Percentiles rank a stretch among this genome's conserved stretches.
These are phyloP conservation scores for Globisporangium polare DNA, from an alignment of 352 stramenopile genomes.

Conservation along the genomic window DNA sequence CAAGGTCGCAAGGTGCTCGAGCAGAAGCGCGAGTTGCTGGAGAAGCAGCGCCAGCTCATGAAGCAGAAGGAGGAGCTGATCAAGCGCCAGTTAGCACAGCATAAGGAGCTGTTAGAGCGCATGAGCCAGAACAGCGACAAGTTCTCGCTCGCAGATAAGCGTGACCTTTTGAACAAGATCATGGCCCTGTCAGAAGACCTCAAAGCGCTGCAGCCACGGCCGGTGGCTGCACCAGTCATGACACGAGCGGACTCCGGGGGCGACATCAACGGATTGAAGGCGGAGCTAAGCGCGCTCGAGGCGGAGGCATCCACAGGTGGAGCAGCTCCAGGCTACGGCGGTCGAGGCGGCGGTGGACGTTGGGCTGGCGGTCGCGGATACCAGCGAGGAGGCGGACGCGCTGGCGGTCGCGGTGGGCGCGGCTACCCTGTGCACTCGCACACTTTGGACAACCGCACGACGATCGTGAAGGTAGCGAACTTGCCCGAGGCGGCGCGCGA, in stretches of 20 bases:
- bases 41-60: constrained; percentile 79
- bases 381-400: constrained; percentile 32
- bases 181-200: constrained; percentile 66
- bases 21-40: constrained; percentile 82
- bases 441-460: constrained; percentile 82
- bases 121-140: constrained; percentile 76
- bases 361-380: constrained; percentile 42
- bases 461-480: constrained; percentile 75
- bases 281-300: constrained; percentile 62
- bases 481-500: constrained; percentile 74
- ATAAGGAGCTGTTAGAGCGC: constrained; percentile 76
- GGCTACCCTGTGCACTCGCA: constrained; percentile 43
- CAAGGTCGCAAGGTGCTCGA: constrained; percentile 80
- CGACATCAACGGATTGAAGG: constrained; percentile 49
- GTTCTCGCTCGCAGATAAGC: constrained; percentile 70
- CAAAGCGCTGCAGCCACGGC: constrained; percentile 42
- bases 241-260: neutral
- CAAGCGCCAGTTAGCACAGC: constrained; percentile 74
- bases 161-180: constrained; percentile 83
- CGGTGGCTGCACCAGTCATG: neutral
- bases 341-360: constrained; percentile 32
- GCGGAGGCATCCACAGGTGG: constrained; percentile 37
- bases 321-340: constrained; percentile 3
- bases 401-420: constrained; percentile 37
- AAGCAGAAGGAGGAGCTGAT: constrained; percentile 84